A percentile compares a stretch with the other conserved stretches of the same genome.
Evolutionary conservation across 1,284 basidiomycete species (phyloP).

Genomic region (Ceratorhiza oryzae-sativae): DNA sequence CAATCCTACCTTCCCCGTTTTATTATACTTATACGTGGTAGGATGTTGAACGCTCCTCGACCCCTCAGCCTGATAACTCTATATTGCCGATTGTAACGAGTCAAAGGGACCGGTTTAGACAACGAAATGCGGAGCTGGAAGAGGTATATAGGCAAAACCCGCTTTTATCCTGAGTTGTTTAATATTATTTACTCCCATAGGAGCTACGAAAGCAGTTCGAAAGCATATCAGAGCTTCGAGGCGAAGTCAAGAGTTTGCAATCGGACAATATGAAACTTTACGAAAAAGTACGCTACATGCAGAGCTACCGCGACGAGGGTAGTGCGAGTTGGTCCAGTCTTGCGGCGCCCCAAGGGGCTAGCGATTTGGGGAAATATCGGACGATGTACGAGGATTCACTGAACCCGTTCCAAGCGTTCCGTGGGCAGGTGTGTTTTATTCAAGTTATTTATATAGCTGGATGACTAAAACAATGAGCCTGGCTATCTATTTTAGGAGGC

Average conservation of each 20-base stretch:
- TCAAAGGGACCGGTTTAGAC: constrained; percentile 94
- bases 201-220: constrained; percentile 95
- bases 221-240: constrained; percentile 86
- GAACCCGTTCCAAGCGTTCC: constrained; percentile 98
- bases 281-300: constrained; percentile 97
- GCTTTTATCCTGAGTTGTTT: constrained; percentile 23
- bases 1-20: constrained; percentile 10
- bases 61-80: constrained; percentile 69
- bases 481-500: constrained; percentile 75
- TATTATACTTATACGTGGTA: background rate
- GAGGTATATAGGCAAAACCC: constrained; percentile 62
- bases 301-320: constrained; percentile 82
- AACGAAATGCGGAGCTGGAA: constrained; percentile 95
- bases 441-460: too few relatives aligned
- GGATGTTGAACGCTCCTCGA: constrained; percentile 44
- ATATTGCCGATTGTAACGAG: constrained; percentile 96
- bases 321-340: constrained; percentile 50
- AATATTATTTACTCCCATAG: constrained; percentile 51
- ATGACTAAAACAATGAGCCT: too few relatives aligned
- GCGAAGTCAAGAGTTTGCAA: constrained; percentile 88
- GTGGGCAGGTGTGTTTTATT: constrained; percentile 76
- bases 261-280: constrained; percentile 93
- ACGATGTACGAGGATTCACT: constrained; percentile 93
- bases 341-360: constrained; percentile 49
- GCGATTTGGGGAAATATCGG: constrained; percentile 88